These are phyloP conservation scores for Globisporangium spiculum DNA, from an alignment of 352 stramenopile species.

Conservation along the genomic window DNA sequence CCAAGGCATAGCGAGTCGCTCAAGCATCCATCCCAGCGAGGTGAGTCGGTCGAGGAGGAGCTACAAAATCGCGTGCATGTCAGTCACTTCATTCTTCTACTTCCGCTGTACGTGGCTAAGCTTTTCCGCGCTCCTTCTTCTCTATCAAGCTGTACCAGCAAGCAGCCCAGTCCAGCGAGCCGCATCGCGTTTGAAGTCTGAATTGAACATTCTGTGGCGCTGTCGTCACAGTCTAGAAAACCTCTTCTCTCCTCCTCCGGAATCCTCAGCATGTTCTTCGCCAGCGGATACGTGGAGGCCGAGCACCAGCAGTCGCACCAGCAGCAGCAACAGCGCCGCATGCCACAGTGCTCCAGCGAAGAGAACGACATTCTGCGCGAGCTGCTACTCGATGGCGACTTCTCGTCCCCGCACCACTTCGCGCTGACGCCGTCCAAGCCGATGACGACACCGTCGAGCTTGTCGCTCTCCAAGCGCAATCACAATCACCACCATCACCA, in stretches of 20 bases:
- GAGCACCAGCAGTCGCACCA: slow-evolving; percentile 21
- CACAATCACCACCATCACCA: slow-evolving; percentile 49
- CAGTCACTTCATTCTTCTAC: slow-evolving; percentile 25
- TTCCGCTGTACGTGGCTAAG: slow-evolving; percentile 20
- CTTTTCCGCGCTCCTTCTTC: slow-evolving; percentile 14
- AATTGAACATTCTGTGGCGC: slow-evolving; percentile 15
- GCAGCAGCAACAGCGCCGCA: slow-evolving; percentile 28
- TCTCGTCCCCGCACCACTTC: slow-evolving; percentile 57
- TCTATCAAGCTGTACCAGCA: neutral
- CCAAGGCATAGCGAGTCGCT: neutral
- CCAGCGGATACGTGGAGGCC: slow-evolving; percentile 63
- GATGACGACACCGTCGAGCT: slow-evolving; percentile 18
- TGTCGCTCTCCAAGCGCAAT: slow-evolving; percentile 38
- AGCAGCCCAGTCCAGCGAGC: neutral
- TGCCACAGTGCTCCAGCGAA: slow-evolving; percentile 40
- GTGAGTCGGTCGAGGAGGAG: slow-evolving; percentile 4
- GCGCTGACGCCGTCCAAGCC: slow-evolving; percentile 46
- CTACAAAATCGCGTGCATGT: slow-evolving; percentile 7
- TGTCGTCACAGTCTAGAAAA: slow-evolving; percentile 14
- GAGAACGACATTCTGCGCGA: slow-evolving; percentile 78
- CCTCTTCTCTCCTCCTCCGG: neutral
- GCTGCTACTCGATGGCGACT: slow-evolving; percentile 66
- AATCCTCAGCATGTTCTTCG: slow-evolving; percentile 59
- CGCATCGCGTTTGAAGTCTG: slow-evolving; percentile 10
- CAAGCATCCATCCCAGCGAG: neutral